A percentile compares a stretch with the other conserved stretches of the same genome.
Conservation (phyloP, 495 filamentous ascomycete genomes). For the Pseudoneurospora amorphoporcata region DNA sequence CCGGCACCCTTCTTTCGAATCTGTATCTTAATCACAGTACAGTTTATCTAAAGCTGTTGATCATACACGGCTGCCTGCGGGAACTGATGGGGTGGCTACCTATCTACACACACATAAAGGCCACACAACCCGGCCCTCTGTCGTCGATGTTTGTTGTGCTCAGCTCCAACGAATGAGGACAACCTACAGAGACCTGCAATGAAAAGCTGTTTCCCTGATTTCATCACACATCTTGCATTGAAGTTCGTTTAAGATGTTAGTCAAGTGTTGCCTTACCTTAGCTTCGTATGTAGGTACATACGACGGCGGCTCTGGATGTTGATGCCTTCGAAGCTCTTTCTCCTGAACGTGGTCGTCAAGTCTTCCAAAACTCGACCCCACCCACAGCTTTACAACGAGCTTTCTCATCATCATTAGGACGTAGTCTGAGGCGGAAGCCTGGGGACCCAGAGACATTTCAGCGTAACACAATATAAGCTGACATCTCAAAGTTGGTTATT, state of each 20-base stretch:
- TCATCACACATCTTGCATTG: neutral
- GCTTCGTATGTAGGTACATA: neutral
- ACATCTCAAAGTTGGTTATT: neutral
- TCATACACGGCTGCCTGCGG: neutral
- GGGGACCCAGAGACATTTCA: neutral
- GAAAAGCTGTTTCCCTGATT: neutral
- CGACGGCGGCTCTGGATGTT: neutral
- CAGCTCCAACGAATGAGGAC: neutral
- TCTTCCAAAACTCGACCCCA: neutral
- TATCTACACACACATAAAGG: neutral
- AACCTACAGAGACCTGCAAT: neutral
- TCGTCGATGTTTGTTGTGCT: neutral
- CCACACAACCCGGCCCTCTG: neutral
- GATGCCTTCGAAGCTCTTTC: neutral
- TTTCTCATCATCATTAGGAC: neutral
- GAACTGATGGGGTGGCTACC: neutral
- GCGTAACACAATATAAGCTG: neutral
- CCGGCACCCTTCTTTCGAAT: neutral
- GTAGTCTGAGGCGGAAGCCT: neutral
- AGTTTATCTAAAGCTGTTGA: neutral
- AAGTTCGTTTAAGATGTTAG: neutral
- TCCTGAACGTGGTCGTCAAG: neutral
- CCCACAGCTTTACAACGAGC: neutral
- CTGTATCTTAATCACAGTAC: neutral
- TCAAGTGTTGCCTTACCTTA: neutral